phyloP scores from a whole-genome alignment of 345 rosid species.

The Ceriops decandra region DNA sequence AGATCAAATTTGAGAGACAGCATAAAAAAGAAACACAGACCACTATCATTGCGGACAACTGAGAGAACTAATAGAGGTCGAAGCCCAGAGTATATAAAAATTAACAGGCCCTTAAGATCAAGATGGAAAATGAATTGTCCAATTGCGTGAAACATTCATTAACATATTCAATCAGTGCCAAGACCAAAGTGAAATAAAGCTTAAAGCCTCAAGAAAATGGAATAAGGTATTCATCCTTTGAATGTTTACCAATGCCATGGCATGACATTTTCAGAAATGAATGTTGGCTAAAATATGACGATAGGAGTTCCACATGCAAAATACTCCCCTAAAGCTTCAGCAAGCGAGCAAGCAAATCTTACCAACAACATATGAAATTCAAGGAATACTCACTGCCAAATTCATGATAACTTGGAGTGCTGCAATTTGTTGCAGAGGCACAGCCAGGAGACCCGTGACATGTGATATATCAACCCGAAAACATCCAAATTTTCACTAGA shows the following conservation, averaged over 20 bases:
- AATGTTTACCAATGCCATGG: too few species aligned
- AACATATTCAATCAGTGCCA: too few species aligned
- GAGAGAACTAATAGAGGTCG: too few species aligned
- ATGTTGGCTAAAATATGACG: not conserved
- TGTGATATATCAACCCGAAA: not conserved
- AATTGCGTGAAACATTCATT: too few species aligned
- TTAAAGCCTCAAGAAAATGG: conserved; percentile 1
- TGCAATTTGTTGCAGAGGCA: not conserved
- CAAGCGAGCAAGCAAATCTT: not conserved
- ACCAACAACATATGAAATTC: not conserved
- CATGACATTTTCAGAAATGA: not conserved
- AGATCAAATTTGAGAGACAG: too few species aligned
- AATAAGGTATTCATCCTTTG: not conserved
- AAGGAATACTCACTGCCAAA: not conserved
- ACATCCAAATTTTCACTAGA: not conserved
- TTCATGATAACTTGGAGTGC: not conserved
- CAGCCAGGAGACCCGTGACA: not conserved
- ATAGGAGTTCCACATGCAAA: not conserved
- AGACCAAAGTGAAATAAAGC: not conserved
- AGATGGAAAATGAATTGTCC: too few species aligned
- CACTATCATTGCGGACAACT: too few species aligned
- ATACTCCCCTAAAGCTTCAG: not conserved
- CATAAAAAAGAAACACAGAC: too few species aligned
- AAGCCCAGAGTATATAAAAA: too few species aligned
- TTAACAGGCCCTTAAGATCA: too few species aligned